Conservation (phyloP, 345 rosid genomes). For the Gossypium sturtianum region DNA sequence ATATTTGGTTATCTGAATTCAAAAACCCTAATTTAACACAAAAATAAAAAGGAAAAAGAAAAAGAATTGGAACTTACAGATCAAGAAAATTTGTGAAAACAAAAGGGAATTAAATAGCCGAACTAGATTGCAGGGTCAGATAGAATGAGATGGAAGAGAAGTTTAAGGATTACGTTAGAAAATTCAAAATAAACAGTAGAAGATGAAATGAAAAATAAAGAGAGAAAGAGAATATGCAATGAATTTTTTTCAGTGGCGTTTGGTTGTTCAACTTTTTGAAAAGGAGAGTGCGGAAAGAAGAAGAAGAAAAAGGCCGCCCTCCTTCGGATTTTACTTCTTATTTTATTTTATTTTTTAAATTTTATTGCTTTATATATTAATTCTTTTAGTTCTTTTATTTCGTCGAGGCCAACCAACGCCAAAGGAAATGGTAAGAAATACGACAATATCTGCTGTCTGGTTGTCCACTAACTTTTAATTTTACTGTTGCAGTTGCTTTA, state of each 20-base stretch:
- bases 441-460: background rate
- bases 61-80: slow-evolving; percentile 15
- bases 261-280: slow-evolving; percentile 9
- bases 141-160: background rate
- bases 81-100: background rate
- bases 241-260: background rate
- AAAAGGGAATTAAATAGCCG: background rate
- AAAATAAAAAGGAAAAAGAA: background rate
- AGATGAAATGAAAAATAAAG: background rate
- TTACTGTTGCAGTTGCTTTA: background rate
- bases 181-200: background rate
- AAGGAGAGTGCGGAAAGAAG: background rate
- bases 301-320: slow-evolving; percentile 6
- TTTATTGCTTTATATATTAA: background rate
- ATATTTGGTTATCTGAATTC: background rate
- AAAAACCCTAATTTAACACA: slow-evolving; percentile 1
- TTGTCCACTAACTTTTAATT: background rate
- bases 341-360: too few relatives aligned
- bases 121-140: background rate
- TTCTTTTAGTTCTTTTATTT: background rate
- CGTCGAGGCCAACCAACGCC: background rate
- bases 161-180: background rate
- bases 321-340: background rate
- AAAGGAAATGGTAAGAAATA: background rate
- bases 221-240: slow-evolving; percentile 13